Conservation (phyloP, 805 yeast species). For the Teunomyces tritomae region DNA sequence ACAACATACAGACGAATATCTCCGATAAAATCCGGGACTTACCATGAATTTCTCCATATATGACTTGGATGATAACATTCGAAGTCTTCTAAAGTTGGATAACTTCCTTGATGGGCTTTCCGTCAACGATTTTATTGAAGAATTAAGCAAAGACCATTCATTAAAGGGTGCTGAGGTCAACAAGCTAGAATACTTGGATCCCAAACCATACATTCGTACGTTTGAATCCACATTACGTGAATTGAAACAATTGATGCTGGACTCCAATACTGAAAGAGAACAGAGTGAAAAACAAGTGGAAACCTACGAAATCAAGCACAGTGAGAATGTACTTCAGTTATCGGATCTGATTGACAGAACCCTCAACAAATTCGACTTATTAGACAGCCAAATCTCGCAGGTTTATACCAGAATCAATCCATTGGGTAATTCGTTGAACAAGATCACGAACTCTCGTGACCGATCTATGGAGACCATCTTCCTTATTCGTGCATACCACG, state of each 20-base stretch:
- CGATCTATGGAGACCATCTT: constrained; percentile 70
- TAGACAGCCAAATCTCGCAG: constrained; percentile 53
- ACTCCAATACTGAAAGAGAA: constrained; percentile 50
- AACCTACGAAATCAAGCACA: constrained; percentile 62
- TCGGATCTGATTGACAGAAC: constrained; percentile 47
- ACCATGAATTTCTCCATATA: constrained; percentile 48
- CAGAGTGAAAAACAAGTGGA: constrained; percentile 57
- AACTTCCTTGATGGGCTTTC: constrained; percentile 67
- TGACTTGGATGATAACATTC: constrained; percentile 63
- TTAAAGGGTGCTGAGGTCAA: constrained; percentile 49
- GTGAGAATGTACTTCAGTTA: constrained; percentile 59
- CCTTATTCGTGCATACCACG: constrained; percentile 71
- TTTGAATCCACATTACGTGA: constrained; percentile 83
- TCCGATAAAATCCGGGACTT: background rate
- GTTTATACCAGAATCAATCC: constrained; percentile 65
- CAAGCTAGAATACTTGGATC: constrained; percentile 64
- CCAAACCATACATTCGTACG: constrained; percentile 91
- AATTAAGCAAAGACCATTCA: constrained; percentile 66
- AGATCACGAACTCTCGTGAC: constrained; percentile 69
- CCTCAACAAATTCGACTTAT: constrained; percentile 44
- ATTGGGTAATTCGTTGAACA: constrained; percentile 63
- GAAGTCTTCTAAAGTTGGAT: constrained; percentile 53
- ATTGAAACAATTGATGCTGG: constrained; percentile 57
- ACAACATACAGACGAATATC: background rate
- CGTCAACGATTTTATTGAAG: constrained; percentile 78